A percentile compares a stretch with the other conserved stretches of the same genome.
These are phyloP conservation scores for Tagetes erecta DNA, from an alignment of 129 eudicot genomes.

Conservation along the genomic window DNA sequence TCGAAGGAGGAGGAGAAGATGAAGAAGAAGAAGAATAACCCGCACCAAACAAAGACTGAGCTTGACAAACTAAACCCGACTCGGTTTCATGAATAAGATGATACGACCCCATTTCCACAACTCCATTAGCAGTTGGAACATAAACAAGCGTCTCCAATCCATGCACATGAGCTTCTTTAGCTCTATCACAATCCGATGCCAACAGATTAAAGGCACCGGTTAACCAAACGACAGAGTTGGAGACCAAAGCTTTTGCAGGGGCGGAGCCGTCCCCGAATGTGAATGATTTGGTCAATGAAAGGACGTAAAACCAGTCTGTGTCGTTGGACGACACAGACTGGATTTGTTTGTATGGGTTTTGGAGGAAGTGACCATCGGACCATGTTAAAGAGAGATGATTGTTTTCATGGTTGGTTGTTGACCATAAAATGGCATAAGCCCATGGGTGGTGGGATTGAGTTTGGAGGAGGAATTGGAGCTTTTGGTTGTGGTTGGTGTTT, in stretches of 20 bases:
- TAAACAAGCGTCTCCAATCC: conserved; percentile 68
- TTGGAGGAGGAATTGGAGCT: conserved; percentile 55
- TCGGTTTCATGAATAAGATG: conserved; percentile 37
- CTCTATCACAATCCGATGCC: conserved; percentile 50
- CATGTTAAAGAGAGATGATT: conserved; percentile 38
- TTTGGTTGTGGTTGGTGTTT: conserved; percentile 21
- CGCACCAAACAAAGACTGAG: conserved; percentile 36
- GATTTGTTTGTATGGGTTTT: conserved; percentile 23
- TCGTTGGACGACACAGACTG: conserved; percentile 25
- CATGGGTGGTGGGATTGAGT: conserved; percentile 49
- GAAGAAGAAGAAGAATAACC: conserved; percentile 29
- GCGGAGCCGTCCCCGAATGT: conserved; percentile 47
- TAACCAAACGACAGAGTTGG: conserved; percentile 56
- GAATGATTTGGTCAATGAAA: conserved; percentile 47
- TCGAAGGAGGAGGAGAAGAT: neutral
- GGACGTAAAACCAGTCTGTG: conserved; percentile 69
- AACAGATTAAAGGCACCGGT: conserved; percentile 44
- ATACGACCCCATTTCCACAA: conserved; percentile 68
- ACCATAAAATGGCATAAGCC: conserved; percentile 74
- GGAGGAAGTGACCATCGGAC: conserved; percentile 60
- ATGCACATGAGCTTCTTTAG: conserved; percentile 65
- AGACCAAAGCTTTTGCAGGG: conserved; percentile 45
- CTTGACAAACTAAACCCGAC: conserved; percentile 46
- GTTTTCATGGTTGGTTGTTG: conserved; percentile 28
- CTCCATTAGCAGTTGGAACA: conserved; percentile 55